Conservation (phyloP, 306 rosid species). For the Rosa rugosa region DNA sequence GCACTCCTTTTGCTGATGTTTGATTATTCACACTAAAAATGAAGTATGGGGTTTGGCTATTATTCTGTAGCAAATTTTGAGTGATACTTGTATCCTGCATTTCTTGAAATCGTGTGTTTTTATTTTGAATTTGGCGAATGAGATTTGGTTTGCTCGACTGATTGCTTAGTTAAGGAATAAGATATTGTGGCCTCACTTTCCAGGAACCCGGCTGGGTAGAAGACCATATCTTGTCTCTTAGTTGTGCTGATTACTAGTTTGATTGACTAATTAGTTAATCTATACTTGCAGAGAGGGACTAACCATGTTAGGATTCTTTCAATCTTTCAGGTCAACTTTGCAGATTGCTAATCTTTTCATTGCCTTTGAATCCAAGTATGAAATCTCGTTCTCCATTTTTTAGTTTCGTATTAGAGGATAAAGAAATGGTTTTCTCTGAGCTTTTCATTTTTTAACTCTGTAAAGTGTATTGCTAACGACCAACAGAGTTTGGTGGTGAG, state of each 20-base stretch:
- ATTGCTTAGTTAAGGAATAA: background rate
- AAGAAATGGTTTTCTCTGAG: background rate
- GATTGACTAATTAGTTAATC: background rate
- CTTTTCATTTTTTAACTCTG: background rate
- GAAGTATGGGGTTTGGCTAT: background rate
- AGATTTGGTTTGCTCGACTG: background rate
- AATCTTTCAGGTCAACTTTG: background rate
- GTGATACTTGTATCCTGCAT: background rate
- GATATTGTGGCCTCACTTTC: background rate
- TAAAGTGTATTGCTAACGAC: background rate
- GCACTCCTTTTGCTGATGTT: background rate
- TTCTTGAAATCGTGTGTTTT: background rate
- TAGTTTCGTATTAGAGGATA: background rate
- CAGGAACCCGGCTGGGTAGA: background rate
- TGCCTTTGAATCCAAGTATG: background rate
- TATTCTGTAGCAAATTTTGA: background rate
- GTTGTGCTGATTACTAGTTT: background rate
- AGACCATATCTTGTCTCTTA: background rate
- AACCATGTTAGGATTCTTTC: background rate
- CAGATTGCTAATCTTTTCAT: background rate
- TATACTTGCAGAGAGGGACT: background rate
- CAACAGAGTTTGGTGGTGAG: background rate
- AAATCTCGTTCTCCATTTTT: background rate
- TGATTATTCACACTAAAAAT: background rate
- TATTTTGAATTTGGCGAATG: background rate